Evolutionary conservation across 1,139 yeast genomes (phyloP).

Genomic region (Taiozyma sp.): DNA sequence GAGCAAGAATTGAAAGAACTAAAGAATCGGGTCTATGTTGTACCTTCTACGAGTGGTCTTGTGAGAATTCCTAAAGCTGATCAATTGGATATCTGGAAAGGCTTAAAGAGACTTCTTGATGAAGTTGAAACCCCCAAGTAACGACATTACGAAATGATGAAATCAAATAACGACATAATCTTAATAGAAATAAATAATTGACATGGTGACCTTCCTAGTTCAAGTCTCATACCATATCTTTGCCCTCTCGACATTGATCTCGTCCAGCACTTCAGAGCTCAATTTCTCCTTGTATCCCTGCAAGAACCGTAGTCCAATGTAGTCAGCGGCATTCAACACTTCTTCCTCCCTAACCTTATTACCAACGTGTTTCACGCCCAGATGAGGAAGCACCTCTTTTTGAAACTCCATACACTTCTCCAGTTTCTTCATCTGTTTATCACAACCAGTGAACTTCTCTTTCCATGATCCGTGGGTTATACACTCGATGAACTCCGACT

Average conservation of each 20-base stretch:
- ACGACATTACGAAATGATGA: background rate
- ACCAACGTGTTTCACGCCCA: conserved; percentile 28
- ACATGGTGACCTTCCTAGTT: background rate
- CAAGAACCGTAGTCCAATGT: conserved; percentile 25
- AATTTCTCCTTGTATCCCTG: conserved; percentile 12
- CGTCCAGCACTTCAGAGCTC: conserved; percentile 1
- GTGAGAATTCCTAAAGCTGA: conserved; percentile 48
- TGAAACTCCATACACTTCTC: conserved; percentile 31
- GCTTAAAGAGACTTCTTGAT: conserved; percentile 22
- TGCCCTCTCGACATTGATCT: conserved; percentile 8
- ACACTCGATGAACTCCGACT: conserved; percentile 19
- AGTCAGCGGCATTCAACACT: conserved; percentile 30
- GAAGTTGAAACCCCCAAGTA: background rate
- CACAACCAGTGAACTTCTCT: conserved; percentile 21
- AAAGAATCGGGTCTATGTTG: conserved; percentile 41
- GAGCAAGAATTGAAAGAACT: conserved; percentile 29
- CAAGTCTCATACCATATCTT: conserved; percentile 8
- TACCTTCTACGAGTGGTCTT: conserved; percentile 77
- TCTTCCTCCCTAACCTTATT: conserved; percentile 21
- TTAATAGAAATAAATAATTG: background rate
- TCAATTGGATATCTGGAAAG: conserved; percentile 47
- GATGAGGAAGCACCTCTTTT: conserved; percentile 26
- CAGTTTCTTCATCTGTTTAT: conserved; percentile 10
- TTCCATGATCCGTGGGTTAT: conserved; percentile 18
- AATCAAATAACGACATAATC: conserved; percentile 1